Conservation (phyloP, 1,139 yeast genomes). For the Eremothecium gossypii region DNA sequence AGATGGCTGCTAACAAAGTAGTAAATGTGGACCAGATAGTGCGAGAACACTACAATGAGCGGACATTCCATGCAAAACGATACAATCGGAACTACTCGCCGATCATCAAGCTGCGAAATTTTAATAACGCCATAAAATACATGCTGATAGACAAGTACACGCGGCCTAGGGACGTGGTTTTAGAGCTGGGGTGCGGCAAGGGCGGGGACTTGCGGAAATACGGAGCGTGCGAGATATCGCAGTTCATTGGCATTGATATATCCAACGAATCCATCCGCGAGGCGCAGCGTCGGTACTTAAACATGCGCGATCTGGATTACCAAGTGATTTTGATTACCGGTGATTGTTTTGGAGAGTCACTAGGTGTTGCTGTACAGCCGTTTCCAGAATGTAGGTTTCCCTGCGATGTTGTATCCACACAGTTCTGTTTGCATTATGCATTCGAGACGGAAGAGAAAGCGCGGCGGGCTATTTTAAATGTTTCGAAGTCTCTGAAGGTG, state of each 20-base stretch:
- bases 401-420: constrained; percentile 80
- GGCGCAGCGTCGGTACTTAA: constrained; percentile 64
- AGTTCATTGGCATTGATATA: constrained; percentile 83
- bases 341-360: constrained; percentile 68
- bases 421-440: constrained; percentile 91
- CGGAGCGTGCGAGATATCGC: constrained; percentile 62
- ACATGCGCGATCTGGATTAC: constrained; percentile 44
- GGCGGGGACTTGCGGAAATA: constrained; percentile 95
- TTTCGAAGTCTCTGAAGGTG: constrained; percentile 59
- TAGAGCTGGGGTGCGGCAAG: constrained; percentile 94
- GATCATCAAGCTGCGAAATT: constrained; percentile 74
- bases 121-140: constrained; percentile 86
- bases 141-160: constrained; percentile 69
- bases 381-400: constrained; percentile 62
- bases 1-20: constrained; percentile 25
- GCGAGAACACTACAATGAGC: constrained; percentile 73
- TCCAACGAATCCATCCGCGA: constrained; percentile 83
- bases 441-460: constrained; percentile 80
- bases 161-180: constrained; percentile 43
- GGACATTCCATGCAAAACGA: constrained; percentile 60
- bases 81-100: constrained; percentile 69
- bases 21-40: constrained; percentile 47
- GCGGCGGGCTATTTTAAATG: constrained; percentile 60
- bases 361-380: constrained; percentile 68
- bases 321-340: constrained; percentile 85